These are phyloP conservation scores for Yarrowia galli DNA, from an alignment of 1,139 yeast species.

Conservation along the genomic window DNA sequence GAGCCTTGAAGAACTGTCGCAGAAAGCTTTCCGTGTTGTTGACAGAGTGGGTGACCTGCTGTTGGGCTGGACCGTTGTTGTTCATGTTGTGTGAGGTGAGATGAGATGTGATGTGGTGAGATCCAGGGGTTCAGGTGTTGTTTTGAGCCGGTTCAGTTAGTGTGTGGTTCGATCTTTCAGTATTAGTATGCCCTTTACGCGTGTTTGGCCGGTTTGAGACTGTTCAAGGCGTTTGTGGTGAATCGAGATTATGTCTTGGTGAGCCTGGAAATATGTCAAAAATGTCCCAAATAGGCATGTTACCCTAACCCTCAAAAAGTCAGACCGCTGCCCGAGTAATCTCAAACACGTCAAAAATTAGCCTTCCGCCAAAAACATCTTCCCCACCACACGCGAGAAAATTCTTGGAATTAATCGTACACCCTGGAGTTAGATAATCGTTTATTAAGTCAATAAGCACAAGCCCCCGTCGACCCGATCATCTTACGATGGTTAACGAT, in stretches of 20 bases:
- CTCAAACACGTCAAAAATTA: background rate
- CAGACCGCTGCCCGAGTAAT: background rate
- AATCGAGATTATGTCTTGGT: conserved; percentile 5
- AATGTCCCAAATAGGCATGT: background rate
- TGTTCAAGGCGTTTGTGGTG: conserved; percentile 14
- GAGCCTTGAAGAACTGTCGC: conserved; percentile 46
- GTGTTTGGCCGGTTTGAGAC: background rate
- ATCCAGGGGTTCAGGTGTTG: background rate
- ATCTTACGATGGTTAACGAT: too few species aligned
- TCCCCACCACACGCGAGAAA: too few species aligned
- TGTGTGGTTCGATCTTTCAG: background rate
- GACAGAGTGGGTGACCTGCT: conserved; percentile 17
- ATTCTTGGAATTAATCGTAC: too few species aligned
- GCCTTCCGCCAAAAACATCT: too few species aligned
- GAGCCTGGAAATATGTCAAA: conserved; percentile 11
- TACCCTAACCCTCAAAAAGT: conserved; percentile 14
- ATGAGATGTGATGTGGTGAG: background rate
- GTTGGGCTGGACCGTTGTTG: background rate
- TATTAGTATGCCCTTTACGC: background rate
- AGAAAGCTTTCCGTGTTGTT: conserved; percentile 42
- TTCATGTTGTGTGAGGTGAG: conserved; percentile 9
- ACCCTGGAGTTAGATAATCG: too few species aligned
- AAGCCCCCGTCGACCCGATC: too few species aligned
- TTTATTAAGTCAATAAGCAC: too few species aligned
- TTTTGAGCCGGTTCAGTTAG: too few species aligned